phyloP scores from a whole-genome alignment of 345 rosid genomes.

The Gossypium bickii region DNA sequence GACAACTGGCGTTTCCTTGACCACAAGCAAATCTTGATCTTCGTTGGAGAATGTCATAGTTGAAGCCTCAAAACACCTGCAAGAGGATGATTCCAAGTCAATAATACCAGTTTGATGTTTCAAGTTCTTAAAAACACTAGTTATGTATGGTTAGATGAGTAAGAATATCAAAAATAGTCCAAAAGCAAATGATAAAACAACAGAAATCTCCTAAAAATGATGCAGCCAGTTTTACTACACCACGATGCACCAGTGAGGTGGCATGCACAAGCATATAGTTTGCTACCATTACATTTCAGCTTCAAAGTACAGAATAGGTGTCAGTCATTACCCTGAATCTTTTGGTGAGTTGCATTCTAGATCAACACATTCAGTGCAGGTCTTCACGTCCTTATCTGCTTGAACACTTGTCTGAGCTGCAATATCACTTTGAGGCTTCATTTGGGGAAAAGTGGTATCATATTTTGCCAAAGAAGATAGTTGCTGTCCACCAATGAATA shows the following conservation, averaged over 20 bases:
- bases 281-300: slow-evolving; percentile 1
- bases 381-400: slow-evolving; percentile 32
- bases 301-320: slow-evolving; percentile 10
- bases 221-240: background rate
- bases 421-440: slow-evolving; percentile 29
- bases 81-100: slow-evolving; percentile 13
- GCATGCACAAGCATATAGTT: background rate
- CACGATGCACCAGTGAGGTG: background rate
- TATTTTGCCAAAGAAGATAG: slow-evolving; percentile 23
- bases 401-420: slow-evolving; percentile 31
- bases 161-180: background rate
- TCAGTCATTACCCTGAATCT: slow-evolving; percentile 46
- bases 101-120: background rate
- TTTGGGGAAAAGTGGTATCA: slow-evolving; percentile 22
- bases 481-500: slow-evolving; percentile 28
- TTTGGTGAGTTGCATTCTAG: slow-evolving; percentile 42
- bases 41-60: slow-evolving; percentile 37
- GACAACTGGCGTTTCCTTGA: slow-evolving; percentile 52
- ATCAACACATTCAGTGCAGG: slow-evolving; percentile 43
- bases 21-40: slow-evolving; percentile 45
- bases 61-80: slow-evolving; percentile 49
- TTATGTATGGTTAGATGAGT: background rate
- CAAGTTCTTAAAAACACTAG: background rate
- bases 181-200: background rate
- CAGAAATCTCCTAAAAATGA: background rate